Base-by-base conservation (phyloP, 495 filamentous ascomycete genomes). In the Viridothelium virens region DNA sequence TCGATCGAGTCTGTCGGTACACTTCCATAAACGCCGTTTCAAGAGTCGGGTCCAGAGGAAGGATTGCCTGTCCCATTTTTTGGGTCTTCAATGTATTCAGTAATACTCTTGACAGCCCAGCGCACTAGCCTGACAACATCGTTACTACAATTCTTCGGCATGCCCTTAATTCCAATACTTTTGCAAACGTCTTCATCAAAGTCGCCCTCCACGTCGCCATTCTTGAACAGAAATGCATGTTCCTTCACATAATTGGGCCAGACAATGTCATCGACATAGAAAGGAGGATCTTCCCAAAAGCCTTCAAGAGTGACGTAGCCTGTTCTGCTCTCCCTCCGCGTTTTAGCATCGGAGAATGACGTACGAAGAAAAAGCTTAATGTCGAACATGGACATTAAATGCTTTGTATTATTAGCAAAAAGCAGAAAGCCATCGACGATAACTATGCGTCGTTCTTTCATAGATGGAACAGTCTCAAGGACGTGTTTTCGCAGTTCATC, bases 271-370 rank as follows among this genome's bases (percentile, higher is more conserved):
- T 98, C 94, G 56, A 97, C 91, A 76, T 97, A 98, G 0, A 90
- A 92, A 1, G 89, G 89, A 1, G 94, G 94, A 74, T 98, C 94
- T 25, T 84, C 82, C 94, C 93, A 98, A 78, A 96, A 97, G 16
- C 92, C 92, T 74, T 86, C 84, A 10, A 85, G 75, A 38, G 91
- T 97, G 33, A 92, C 91, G 79, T 97, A 98, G 41, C 90, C 91
- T 69, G 79, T 85, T 71, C 94, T 78, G 2, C 84, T 83, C 72
- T 90, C 89, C 41, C 94, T 76, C 9, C 94, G 78, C 36, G 70
- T 70, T 70, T 89, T 89, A 0, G 88, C 89, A 34, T 79, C 78
- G 1, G 71, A 73, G 59, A 84, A 85, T 33, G 80, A 77, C 0
- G 87, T 87, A 0, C 85, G 83, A 9, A 97, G 76, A 67, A 98